Conservation (phyloP, 306 rosid species). For the Cajanus cajan region DNA sequence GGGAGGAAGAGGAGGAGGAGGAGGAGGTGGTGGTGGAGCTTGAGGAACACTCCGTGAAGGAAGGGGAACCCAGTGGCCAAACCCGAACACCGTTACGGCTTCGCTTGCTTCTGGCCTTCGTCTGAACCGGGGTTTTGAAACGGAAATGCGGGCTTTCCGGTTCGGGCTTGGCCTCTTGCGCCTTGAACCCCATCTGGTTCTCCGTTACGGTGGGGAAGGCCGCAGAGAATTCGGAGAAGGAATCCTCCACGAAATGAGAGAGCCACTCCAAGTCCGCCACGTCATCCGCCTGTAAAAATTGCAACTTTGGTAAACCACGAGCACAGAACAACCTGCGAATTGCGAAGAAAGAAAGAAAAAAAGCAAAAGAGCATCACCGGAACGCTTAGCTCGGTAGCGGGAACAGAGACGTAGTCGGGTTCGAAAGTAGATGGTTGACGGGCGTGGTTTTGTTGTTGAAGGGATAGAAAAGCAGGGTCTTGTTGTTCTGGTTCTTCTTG, state of each 20-base stretch:
- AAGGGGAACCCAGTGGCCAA: conserved; percentile 68
- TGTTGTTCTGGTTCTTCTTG: conserved; percentile 34
- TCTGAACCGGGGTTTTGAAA: conserved; percentile 71
- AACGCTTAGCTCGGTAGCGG: conserved; percentile 62
- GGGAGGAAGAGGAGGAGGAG: conserved; percentile 34
- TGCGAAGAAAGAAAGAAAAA: background rate
- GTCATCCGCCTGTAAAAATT: conserved; percentile 71
- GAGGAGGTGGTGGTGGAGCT: conserved; percentile 45
- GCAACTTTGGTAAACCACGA: conserved; percentile 36
- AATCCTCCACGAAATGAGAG: conserved; percentile 94
- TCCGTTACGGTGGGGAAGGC: conserved; percentile 39
- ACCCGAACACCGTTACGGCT: conserved; percentile 60
- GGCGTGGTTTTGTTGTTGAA: background rate
- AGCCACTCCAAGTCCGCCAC: conserved; percentile 85
- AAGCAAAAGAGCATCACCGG: conserved; percentile 69
- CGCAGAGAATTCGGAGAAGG: conserved; percentile 59
- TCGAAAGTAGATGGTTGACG: conserved; percentile 29
- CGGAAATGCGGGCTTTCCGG: conserved; percentile 4
- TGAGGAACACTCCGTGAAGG: conserved; percentile 56
- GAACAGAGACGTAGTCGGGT: conserved; percentile 33
- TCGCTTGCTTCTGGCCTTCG: conserved; percentile 82
- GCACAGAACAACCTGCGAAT: background rate
- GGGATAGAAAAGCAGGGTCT: conserved; percentile 35
- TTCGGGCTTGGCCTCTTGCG: conserved; percentile 27
- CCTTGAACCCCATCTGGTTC: background rate